Evolutionary conservation across 768 basidiomycete genomes (phyloP).

Genomic region (Flagelloscypha sp.): DNA sequence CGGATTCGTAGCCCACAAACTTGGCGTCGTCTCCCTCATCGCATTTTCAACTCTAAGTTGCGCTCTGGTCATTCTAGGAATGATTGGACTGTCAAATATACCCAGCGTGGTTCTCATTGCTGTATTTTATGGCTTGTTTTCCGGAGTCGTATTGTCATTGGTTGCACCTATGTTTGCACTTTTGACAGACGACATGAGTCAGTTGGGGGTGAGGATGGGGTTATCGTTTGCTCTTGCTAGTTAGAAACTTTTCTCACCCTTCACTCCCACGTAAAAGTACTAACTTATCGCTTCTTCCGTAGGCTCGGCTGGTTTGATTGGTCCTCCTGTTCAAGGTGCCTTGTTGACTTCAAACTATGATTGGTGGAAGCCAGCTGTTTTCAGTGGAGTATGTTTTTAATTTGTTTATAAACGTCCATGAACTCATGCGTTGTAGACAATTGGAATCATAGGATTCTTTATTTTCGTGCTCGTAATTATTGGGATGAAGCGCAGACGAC

Average conservation of each 20-base stretch:
- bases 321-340: slow-evolving; percentile 51
- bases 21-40: slow-evolving; percentile 37
- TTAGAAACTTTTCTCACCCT: slow-evolving; percentile 16
- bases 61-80: slow-evolving; percentile 32
- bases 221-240: slow-evolving; percentile 41
- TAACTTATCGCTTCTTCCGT: neutral
- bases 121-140: slow-evolving; percentile 38
- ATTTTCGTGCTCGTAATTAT: too few relatives aligned
- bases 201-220: slow-evolving; percentile 50
- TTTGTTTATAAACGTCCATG: too few relatives aligned
- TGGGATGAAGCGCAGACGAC: too few relatives aligned
- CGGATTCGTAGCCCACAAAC: slow-evolving; percentile 29
- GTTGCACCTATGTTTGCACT: slow-evolving; percentile 35
- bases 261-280: neutral
- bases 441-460: too few relatives aligned
- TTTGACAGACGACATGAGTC: slow-evolving; percentile 35
- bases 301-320: slow-evolving; percentile 24
- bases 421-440: too few relatives aligned
- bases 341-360: slow-evolving; percentile 40
- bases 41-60: slow-evolving; percentile 24
- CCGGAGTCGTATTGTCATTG: slow-evolving; percentile 31
- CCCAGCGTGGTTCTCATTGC: slow-evolving; percentile 30
- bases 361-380: slow-evolving; percentile 55
- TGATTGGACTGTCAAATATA: slow-evolving; percentile 28
- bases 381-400: too few relatives aligned